Evolutionary conservation across 345 rosid species (phyloP).

Genomic region (Eutrema yunnanense): DNA sequence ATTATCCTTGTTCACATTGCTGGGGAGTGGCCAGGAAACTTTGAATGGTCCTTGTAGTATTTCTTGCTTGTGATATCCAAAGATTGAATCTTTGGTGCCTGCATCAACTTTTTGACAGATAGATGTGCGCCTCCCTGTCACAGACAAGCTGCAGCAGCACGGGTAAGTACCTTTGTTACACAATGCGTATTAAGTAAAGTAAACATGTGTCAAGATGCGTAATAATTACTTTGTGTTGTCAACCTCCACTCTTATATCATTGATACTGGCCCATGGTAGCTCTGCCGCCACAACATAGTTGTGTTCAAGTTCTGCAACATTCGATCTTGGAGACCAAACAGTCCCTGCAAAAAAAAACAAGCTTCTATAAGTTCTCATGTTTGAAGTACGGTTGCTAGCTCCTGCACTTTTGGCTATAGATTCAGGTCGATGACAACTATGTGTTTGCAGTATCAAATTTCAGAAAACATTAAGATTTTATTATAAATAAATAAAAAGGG

Average conservation of each 20-base stretch:
- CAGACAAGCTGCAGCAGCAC: constrained; percentile 43
- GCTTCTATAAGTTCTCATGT: neutral
- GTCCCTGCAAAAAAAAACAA: constrained; percentile 32
- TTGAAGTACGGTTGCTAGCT: neutral
- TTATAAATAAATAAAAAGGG: too few relatives aligned
- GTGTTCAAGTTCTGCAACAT: constrained; percentile 45
- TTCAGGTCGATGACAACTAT: neutral
- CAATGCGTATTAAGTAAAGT: neutral
- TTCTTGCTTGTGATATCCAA: constrained; percentile 50
- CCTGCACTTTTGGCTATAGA: neutral
- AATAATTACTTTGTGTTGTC: constrained; percentile 45
- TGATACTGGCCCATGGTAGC: constrained; percentile 57
- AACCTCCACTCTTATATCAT: constrained; percentile 75
- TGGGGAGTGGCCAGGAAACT: constrained; percentile 65
- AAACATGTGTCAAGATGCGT: neutral
- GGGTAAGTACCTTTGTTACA: neutral
- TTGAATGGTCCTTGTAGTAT: constrained; percentile 54
- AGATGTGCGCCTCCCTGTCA: constrained; percentile 43
- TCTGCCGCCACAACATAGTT: constrained; percentile 54
- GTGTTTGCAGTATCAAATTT: neutral
- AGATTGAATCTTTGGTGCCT: constrained; percentile 22
- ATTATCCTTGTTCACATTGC: constrained; percentile 46
- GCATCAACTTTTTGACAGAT: constrained; percentile 27
- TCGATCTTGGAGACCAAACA: constrained; percentile 61
- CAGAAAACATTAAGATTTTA: neutral